Percentiles rank a stretch among this genome's conserved stretches.
phyloP scores from a whole-genome alignment of 1,284 basidiomycete species.

The Testicularia cyperi region DNA sequence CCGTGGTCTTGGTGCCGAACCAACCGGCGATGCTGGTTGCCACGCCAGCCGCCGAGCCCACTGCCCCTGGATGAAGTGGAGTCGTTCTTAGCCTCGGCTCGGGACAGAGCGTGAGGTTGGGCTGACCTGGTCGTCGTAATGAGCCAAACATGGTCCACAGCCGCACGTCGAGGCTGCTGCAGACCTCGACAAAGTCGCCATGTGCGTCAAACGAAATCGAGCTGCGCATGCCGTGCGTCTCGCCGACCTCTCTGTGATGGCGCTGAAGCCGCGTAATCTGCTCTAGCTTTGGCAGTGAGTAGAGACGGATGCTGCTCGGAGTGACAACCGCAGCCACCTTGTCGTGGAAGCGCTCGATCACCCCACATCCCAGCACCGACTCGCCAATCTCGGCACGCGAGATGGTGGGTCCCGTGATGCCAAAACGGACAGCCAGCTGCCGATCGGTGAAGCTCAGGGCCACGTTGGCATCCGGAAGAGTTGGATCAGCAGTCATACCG shows the following conservation, averaged over 20 bases:
- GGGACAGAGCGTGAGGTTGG: slow-evolving; percentile 36
- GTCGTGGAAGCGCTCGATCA: slow-evolving; percentile 36
- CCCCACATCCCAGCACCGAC: slow-evolving; percentile 26
- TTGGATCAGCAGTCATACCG: slow-evolving; percentile 1
- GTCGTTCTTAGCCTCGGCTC: slow-evolving; percentile 12
- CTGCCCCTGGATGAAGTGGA: slow-evolving; percentile 45
- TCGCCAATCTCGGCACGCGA: slow-evolving; percentile 42
- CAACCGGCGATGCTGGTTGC: slow-evolving; percentile 46
- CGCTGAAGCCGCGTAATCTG: slow-evolving; percentile 44
- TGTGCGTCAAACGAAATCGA: slow-evolving; percentile 34
- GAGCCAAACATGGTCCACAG: slow-evolving; percentile 51
- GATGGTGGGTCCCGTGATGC: slow-evolving; percentile 42
- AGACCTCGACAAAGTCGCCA: slow-evolving; percentile 53
- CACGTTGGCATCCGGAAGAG: slow-evolving; percentile 23
- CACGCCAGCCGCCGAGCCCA: slow-evolving; percentile 39
- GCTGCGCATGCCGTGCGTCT: slow-evolving; percentile 12
- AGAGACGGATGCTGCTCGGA: slow-evolving; percentile 37
- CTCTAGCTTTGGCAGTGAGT: slow-evolving; percentile 46
- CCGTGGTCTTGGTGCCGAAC: slow-evolving; percentile 42
- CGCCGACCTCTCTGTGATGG: slow-evolving; percentile 39
- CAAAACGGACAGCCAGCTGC: slow-evolving; percentile 18
- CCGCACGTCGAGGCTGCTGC: slow-evolving; percentile 48
- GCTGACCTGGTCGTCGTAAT: slow-evolving; percentile 39
- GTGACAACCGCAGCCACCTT: slow-evolving; percentile 41
- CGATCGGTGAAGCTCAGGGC: slow-evolving; percentile 28